Evolutionary conservation across 1,284 basidiomycete genomes (phyloP), one percentile per base, ranked within the genome.

Genomic region (Ceratobasidium sp.): DNA sequence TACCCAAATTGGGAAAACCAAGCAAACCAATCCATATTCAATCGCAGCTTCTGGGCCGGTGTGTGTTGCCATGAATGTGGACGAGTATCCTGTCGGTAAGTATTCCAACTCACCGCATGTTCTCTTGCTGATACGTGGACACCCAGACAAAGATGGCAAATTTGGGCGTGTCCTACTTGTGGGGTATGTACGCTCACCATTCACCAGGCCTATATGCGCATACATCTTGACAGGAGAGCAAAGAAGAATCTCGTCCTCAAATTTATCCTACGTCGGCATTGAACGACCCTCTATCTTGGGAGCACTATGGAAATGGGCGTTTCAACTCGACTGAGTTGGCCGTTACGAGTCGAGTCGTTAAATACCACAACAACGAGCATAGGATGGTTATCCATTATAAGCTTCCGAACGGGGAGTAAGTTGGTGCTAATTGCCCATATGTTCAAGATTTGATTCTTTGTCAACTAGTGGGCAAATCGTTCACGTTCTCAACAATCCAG

Each of bases 31-130:
- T 71, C 67, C 18, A 71, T 71, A 12, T 71, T 71, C 45, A 71
- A 71, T n/a, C 67, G 67, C n/a, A 28, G 60, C 18, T 71, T 59
- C 45, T 71, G 67, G 67, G 67, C 57, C 2, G 67, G 67, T 23
- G 67, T 57, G 12, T 71, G 67, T 28, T 71, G 67, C 36, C 67
- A 71, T 23, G 16, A 30, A 2, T 71, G 67, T 34, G 67, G 67
- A 8, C 41, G 67, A n/a, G 57, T 71, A 3, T 71, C 67, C 3
- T 71, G 67, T 57, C 43, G 67, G 67, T 60, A 28, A 9, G 57
- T 41, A 10, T n/a, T 59, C 26, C 10, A 21, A 16, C 18, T 26
- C 30, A 26, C 23, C 21, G 21, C 28, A 26, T 21, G 12, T n/a
- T 36, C 9, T 10, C 5, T 2, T 39, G 12, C 28, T 36, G 21